Conservation (phyloP, 2,329 filamentous ascomycete species). For the Ascosphaera apis region DNA sequence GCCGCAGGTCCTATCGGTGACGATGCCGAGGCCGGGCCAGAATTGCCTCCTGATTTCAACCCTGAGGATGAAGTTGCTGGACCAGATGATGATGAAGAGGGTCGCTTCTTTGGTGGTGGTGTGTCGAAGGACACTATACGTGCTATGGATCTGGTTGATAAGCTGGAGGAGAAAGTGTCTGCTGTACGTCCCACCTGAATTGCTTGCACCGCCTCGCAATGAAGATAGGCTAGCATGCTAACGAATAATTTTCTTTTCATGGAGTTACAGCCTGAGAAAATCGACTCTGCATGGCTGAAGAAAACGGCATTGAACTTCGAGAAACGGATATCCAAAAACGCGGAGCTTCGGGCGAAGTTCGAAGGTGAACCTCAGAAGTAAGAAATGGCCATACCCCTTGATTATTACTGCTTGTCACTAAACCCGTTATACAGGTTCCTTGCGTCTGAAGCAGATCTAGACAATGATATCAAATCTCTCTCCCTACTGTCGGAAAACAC, state of each 20-base stretch:
- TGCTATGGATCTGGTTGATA: slow-evolving; percentile 72
- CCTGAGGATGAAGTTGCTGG: slow-evolving; percentile 30
- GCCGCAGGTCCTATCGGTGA: slow-evolving; percentile 26
- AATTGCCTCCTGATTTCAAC: slow-evolving; percentile 32
- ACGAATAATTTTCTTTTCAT: no score
- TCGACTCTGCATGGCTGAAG: slow-evolving; percentile 65
- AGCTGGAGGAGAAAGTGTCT: slow-evolving; percentile 31
- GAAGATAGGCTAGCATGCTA: not conserved
- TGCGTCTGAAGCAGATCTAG: slow-evolving; percentile 66
- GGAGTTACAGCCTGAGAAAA: slow-evolving; percentile 38
- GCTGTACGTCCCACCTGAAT: slow-evolving; percentile 13
- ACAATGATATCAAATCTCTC: slow-evolving; percentile 65
- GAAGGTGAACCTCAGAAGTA: slow-evolving; percentile 56
- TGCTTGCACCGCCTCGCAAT: not conserved
- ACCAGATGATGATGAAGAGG: slow-evolving; percentile 56
- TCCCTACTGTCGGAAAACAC: slow-evolving; percentile 75
- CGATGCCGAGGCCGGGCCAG: slow-evolving; percentile 27
- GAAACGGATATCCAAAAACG: slow-evolving; percentile 74
- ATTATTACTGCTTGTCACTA: slow-evolving; percentile 3
- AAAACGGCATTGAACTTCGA: slow-evolving; percentile 66
- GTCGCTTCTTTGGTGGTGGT: slow-evolving; percentile 85
- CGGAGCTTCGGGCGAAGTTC: slow-evolving; percentile 66
- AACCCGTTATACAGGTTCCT: slow-evolving; percentile 34
- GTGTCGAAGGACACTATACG: slow-evolving; percentile 60
- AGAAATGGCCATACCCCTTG: slow-evolving; percentile 4